Evolutionary conservation across 1,284 basidiomycete genomes (phyloP).

Genomic region (Cutaneotrichosporon spelunceum): DNA sequence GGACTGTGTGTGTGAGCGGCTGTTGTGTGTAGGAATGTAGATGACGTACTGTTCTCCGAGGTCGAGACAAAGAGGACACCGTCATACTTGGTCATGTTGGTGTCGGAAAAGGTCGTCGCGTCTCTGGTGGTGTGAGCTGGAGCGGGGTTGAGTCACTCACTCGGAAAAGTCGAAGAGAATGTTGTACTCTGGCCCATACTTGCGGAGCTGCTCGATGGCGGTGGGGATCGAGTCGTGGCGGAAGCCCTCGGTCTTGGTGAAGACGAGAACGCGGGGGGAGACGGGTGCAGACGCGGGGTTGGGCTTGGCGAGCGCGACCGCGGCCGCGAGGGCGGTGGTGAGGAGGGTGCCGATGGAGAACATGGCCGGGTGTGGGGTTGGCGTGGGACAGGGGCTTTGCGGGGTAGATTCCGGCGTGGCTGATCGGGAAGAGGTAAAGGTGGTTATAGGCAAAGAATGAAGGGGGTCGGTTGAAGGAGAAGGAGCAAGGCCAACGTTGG

Average conservation of each 20-base stretch:
- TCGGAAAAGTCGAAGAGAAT: slow-evolving; percentile 66
- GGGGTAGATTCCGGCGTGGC: neutral
- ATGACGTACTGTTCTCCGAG: slow-evolving; percentile 59
- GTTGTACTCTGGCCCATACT: slow-evolving; percentile 45
- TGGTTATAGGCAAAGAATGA: neutral
- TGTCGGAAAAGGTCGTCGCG: slow-evolving; percentile 59
- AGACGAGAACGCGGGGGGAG: slow-evolving; percentile 39
- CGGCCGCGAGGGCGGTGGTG: slow-evolving; percentile 3
- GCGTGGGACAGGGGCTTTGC: neutral
- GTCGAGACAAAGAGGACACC: slow-evolving; percentile 68
- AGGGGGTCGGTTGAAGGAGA: neutral
- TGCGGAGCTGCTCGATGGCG: slow-evolving; percentile 59
- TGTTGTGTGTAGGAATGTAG: neutral
- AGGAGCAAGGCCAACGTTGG: neutral
- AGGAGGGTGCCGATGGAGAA: slow-evolving; percentile 5
- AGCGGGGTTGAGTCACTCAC: slow-evolving; percentile 29
- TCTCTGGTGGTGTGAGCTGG: slow-evolving; percentile 50
- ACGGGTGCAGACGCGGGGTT: slow-evolving; percentile 5
- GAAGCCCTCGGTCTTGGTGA: slow-evolving; percentile 47
- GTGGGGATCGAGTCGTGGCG: slow-evolving; percentile 75
- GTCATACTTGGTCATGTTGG: slow-evolving; percentile 61
- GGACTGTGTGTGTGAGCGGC: slow-evolving; percentile 53
- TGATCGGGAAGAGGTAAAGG: neutral
- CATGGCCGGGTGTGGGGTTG: neutral
- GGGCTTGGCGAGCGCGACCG: slow-evolving; percentile 4